These are phyloP conservation scores for Maudiozyma pseudohumilis DNA, from an alignment of 805 yeast species.

Conservation along the genomic window DNA sequence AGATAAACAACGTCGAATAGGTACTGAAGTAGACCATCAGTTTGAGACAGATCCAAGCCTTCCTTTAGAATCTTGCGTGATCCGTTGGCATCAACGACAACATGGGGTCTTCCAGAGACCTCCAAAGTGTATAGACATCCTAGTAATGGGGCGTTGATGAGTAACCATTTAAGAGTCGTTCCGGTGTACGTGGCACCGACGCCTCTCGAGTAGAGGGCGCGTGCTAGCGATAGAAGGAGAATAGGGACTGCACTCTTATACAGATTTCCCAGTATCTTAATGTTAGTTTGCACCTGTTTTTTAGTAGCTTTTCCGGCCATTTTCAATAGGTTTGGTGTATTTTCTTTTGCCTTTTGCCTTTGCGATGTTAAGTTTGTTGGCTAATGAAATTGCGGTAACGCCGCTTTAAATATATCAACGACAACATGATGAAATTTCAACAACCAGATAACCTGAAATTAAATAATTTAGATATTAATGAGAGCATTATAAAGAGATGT, in stretches of 20 bases:
- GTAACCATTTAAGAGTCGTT: conserved; percentile 9
- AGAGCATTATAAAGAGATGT: too few species aligned
- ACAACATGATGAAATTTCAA: too few species aligned
- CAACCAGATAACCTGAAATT: too few species aligned
- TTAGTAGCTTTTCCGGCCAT: conserved; percentile 54
- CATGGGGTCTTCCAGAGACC: conserved; percentile 40
- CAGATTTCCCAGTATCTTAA: conserved; percentile 14
- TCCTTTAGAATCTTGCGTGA: conserved; percentile 30
- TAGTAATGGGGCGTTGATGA: conserved; percentile 28
- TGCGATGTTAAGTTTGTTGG: too few species aligned
- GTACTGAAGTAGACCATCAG: conserved; percentile 42
- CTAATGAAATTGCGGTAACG: too few species aligned
- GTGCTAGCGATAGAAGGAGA: conserved; percentile 23
- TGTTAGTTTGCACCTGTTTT: conserved; percentile 36
- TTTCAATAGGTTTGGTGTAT: too few species aligned
- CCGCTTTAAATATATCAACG: too few species aligned
- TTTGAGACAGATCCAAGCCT: conserved; percentile 40
- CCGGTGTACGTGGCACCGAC: conserved; percentile 1
- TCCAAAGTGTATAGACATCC: conserved; percentile 37
- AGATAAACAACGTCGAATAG: conserved; percentile 46
- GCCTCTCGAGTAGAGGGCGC: conserved; percentile 30
- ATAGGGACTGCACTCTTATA: conserved; percentile 22
- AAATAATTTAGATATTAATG: too few species aligned
- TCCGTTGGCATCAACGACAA: conserved; percentile 8
- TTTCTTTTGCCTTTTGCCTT: too few species aligned